These are phyloP conservation scores for Septoria linicola DNA, from an alignment of 2,329 filamentous ascomycete genomes.

Conservation along the genomic window DNA sequence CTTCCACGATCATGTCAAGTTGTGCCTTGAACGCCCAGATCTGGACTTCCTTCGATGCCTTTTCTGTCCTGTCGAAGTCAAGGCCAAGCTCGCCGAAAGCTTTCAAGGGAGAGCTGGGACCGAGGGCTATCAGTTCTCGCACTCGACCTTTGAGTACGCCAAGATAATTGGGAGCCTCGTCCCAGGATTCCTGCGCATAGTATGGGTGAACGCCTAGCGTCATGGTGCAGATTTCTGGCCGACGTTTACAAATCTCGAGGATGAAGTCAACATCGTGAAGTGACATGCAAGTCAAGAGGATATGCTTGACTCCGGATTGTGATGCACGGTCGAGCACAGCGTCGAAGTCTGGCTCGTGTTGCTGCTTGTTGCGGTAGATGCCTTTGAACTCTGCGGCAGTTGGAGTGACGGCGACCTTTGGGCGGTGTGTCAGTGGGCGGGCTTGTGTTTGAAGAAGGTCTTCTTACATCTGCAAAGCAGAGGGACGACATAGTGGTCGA, in stretches of 20 bases:
- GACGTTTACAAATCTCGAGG: constrained; percentile 26
- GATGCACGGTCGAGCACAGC: constrained; percentile 45
- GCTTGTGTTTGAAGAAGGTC: neutral
- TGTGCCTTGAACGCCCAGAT: constrained; percentile 45
- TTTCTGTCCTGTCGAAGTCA: constrained; percentile 51
- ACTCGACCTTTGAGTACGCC: constrained; percentile 30
- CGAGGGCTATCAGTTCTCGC: constrained; percentile 23
- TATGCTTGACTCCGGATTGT: constrained; percentile 44
- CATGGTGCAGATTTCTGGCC: constrained; percentile 41
- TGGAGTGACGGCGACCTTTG: constrained; percentile 39
- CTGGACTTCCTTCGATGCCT: constrained; percentile 46
- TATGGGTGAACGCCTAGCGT: constrained; percentile 55
- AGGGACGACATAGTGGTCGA: too few species aligned
- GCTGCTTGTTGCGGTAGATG: constrained; percentile 52
- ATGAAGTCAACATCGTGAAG: constrained; percentile 43
- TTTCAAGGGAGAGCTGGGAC: constrained; percentile 36
- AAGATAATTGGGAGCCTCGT: constrained; percentile 28
- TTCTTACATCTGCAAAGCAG: constrained; percentile 9
- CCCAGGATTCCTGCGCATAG: constrained; percentile 48
- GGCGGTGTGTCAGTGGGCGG: neutral
- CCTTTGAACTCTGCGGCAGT: constrained; percentile 49
- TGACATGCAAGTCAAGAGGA: constrained; percentile 43
- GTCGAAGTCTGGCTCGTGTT: constrained; percentile 49
- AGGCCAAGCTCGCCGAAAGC: constrained; percentile 54
- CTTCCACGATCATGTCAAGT: constrained; percentile 41